phyloP scores from a whole-genome alignment of 129 eudicot species.

The Arctium lappa region DNA sequence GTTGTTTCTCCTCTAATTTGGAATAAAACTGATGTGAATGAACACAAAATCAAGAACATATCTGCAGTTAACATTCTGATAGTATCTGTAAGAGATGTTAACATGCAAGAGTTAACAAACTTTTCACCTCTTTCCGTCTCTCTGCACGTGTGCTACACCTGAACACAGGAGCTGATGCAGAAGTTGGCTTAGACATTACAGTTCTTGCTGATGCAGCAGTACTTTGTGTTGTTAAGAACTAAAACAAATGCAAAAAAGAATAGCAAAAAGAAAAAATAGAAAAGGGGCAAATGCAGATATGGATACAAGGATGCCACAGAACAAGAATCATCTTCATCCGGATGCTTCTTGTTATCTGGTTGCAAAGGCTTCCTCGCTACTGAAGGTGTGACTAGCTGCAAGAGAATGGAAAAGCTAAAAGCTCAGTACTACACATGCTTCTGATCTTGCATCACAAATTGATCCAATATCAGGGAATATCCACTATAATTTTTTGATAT shows the following conservation, averaged over 20 bases:
- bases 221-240: conserved; percentile 52
- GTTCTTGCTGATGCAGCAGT: conserved; percentile 47
- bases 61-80: background rate
- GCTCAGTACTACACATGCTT: background rate
- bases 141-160: conserved; percentile 80
- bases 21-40: conserved; percentile 51
- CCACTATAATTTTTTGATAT: background rate
- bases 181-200: conserved; percentile 45
- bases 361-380: conserved; percentile 70
- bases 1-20: conserved; percentile 83
- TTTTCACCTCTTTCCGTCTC: conserved; percentile 75
- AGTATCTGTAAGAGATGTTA: background rate
- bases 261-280: background rate
- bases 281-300: background rate
- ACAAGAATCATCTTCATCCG: conserved; percentile 73
- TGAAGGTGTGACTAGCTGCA: conserved; percentile 42
- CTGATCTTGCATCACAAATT: background rate
- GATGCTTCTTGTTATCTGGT: conserved; percentile 71
- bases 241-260: background rate
- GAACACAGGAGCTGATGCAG: conserved; percentile 78
- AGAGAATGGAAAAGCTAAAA: background rate
- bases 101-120: background rate
- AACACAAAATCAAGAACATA: background rate
- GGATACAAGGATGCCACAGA: conserved; percentile 80
- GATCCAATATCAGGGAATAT: background rate